Base-by-base conservation (phyloP, 2,329 filamentous ascomycete species). In the Leptodontidium sp. region DNA sequence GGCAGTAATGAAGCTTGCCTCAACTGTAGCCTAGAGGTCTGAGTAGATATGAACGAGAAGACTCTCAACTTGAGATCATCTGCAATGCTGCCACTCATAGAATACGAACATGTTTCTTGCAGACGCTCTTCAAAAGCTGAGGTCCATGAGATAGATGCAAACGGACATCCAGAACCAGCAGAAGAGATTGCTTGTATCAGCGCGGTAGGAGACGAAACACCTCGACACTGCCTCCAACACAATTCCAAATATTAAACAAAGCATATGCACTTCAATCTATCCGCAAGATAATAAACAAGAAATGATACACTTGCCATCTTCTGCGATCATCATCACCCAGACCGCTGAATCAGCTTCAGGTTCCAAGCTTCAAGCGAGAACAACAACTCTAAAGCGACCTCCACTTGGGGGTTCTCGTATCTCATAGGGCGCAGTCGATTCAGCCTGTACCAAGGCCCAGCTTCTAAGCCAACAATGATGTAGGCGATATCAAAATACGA, bases 381-480 rank as follows among this genome's bases (percentile, higher is more conserved):
- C 26, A 59, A 55, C 32, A 57, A 40, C 53, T 7, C 53, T 11
- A 57, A 40, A 21, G 17, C 2, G 32, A 21, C 21, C 26, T 26
- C 53, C 32, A 57, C 53, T 24, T 24, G 15, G 52, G 32, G 6
- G 15, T 17, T 40, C 29, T 38, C n/a, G 55, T 26, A 59, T 26
- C n/a, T 38, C 5, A 12, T 15, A 38, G 17, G 35, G 17, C 55
- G 8, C 35, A 49, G 35, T 24, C n/a, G 5, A 59, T 26, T 21
- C 55, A 43, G 55, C n/a, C 35, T 26, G n/a, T 40, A 15, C n/a
- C 17, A 21, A 24, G n/a, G 5, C 14, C 40, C 26, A 49, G 58
- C 58, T 17, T 61, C 15, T 61, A 35, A 61, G 58, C 40, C 43
- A 61, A 17, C 24, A 24, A 21, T n/a, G 24, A 32, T 61, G 43